Conservation (phyloP, 257 asterid genomes). For the Petunia secreta region DNA sequence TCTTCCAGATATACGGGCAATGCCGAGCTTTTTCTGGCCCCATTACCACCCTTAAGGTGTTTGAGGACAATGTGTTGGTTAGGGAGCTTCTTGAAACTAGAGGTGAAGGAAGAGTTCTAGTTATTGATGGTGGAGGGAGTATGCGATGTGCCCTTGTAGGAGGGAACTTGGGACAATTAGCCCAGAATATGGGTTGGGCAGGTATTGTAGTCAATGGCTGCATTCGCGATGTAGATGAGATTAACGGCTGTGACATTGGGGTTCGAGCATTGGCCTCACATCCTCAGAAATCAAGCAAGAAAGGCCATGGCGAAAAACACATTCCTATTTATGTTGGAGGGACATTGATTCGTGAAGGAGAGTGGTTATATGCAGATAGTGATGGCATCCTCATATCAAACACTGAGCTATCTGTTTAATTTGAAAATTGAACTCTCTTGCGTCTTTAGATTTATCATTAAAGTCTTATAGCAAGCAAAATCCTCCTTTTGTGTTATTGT, state of each 20-base stretch:
- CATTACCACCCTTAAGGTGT: constrained; percentile 68
- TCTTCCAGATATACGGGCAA: constrained; percentile 79
- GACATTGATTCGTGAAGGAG: constrained; percentile 62
- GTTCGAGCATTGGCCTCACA: constrained; percentile 83
- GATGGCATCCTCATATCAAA: constrained; percentile 81
- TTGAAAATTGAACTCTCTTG: not conserved
- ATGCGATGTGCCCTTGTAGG: constrained; percentile 80
- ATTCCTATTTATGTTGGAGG: constrained; percentile 60
- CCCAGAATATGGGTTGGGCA: constrained; percentile 80
- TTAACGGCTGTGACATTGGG: constrained; percentile 79
- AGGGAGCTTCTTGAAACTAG: constrained; percentile 72
- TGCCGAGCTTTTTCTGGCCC: constrained; percentile 69
- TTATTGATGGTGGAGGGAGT: constrained; percentile 90
- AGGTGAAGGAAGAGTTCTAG: constrained; percentile 79
- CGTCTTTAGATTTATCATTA: not conserved
- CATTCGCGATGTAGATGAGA: constrained; percentile 81
- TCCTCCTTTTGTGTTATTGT: not conserved
- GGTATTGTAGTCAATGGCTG: constrained; percentile 81
- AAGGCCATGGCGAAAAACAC: constrained; percentile 66
- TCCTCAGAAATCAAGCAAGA: constrained; percentile 75
- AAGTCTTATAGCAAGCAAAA: not conserved
- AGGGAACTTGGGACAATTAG: constrained; percentile 74
- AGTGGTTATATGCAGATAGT: constrained; percentile 90
- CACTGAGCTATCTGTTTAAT: constrained; percentile 65
- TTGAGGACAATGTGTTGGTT: constrained; percentile 79